These are phyloP conservation scores for Paecilomyces variotii DNA, from an alignment of 2,329 filamentous ascomycete genomes.

Conservation along the genomic window DNA sequence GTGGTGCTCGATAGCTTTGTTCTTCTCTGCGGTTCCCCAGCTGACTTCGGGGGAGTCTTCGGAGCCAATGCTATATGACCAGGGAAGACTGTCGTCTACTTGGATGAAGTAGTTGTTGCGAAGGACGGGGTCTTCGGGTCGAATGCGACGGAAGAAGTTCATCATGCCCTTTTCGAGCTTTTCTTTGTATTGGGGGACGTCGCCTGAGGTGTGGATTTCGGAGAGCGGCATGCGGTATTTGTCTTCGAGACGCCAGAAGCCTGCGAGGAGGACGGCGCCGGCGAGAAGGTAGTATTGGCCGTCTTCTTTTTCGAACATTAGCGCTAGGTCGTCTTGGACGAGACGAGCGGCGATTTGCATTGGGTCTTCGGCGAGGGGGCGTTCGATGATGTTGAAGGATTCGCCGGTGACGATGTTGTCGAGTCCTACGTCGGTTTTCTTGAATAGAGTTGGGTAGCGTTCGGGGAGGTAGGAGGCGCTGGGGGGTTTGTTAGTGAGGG, in stretches of 20 bases:
- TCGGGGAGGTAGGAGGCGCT: constrained; percentile 58
- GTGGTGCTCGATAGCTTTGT: constrained; percentile 64
- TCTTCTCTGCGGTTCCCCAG: constrained; percentile 70
- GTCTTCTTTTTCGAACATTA: constrained; percentile 71
- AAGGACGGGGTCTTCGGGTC: constrained; percentile 57
- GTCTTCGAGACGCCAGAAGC: constrained; percentile 76
- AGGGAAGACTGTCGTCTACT: constrained; percentile 68
- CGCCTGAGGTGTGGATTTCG: constrained; percentile 70
- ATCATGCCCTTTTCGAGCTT: constrained; percentile 72
- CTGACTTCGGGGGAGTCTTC: constrained; percentile 59
- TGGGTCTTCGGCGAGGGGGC: constrained; percentile 64
- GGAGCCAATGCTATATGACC: constrained; percentile 66
- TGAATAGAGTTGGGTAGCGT: constrained; percentile 66
- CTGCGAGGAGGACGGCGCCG: constrained; percentile 65
- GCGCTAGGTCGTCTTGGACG: constrained; percentile 72
- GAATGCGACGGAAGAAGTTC: constrained; percentile 68
- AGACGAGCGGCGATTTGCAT: constrained; percentile 67
- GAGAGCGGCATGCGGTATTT: constrained; percentile 73
- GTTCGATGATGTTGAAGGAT: constrained; percentile 57
- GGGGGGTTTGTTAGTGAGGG: not conserved
- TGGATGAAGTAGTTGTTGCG: constrained; percentile 86
- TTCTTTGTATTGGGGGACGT: constrained; percentile 63
- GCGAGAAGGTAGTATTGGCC: constrained; percentile 76
- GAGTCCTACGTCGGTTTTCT: constrained; percentile 55
- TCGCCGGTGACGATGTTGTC: constrained; percentile 66